A percentile compares a stretch with the other conserved stretches of the same genome.
Evolutionary conservation across 345 rosid species (phyloP).

Genomic region (Diplotaxis tenuifolia): DNA sequence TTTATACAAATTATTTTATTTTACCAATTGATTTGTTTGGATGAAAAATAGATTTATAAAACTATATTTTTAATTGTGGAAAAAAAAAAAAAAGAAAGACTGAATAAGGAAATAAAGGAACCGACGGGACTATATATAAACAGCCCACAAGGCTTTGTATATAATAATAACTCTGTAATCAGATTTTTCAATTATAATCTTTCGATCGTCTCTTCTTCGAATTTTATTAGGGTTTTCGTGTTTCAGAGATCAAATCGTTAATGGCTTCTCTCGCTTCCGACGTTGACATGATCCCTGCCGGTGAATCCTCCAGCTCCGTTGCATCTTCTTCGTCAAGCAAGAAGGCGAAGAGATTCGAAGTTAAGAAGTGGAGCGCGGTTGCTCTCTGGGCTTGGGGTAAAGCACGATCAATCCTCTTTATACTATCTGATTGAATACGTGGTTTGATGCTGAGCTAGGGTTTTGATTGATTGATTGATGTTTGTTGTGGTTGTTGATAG

Average conservation of each 20-base stretch:
- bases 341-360: slow-evolving; percentile 84
- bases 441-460: background rate
- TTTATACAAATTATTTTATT: background rate
- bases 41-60: too few species aligned
- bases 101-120: background rate
- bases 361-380: slow-evolving; percentile 95
- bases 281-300: slow-evolving; percentile 74
- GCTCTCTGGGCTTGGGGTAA: slow-evolving; percentile 99
- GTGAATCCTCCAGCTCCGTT: slow-evolving; percentile 59
- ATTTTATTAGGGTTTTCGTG: slow-evolving; percentile 13
- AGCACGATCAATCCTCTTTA: slow-evolving; percentile 19
- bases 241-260: slow-evolving; percentile 31
- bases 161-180: background rate
- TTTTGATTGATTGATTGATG: slow-evolving; percentile 3
- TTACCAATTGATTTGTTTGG: background rate
- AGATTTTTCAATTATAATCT: background rate
- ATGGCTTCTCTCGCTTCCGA: slow-evolving; percentile 86
- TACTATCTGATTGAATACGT: background rate
- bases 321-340: slow-evolving; percentile 55
- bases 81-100: background rate
- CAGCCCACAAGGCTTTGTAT: background rate
- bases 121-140: background rate
- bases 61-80: background rate
- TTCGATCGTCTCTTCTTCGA: background rate
- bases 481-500: slow-evolving; percentile 45